Evolutionary conservation across 106 monocot species (phyloP).

Genomic region (Acorus calamus): DNA sequence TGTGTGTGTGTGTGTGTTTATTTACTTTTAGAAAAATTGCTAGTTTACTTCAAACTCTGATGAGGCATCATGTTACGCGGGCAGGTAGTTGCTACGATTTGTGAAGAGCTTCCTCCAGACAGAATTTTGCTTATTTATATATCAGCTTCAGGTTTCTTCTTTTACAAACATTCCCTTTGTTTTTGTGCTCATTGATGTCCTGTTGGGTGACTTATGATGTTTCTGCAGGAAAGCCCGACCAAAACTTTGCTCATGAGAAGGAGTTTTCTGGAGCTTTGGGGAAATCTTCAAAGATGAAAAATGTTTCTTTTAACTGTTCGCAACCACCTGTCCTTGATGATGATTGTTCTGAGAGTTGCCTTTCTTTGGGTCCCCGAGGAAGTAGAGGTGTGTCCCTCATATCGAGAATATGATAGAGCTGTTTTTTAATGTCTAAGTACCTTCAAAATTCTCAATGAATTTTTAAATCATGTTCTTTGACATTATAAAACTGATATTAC

Average conservation of each 20-base stretch:
- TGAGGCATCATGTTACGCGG: too few species aligned
- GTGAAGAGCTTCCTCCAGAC: conserved; percentile 73
- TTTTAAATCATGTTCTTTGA: too few species aligned
- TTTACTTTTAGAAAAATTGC: too few species aligned
- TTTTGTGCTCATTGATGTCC: neutral
- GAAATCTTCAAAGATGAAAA: conserved; percentile 15
- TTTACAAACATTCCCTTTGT: conserved; percentile 4
- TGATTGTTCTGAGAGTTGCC: conserved; percentile 21
- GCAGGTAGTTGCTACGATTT: conserved; percentile 70
- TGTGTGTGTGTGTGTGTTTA: too few species aligned
- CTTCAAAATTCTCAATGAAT: too few species aligned
- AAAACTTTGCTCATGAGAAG: conserved; percentile 32
- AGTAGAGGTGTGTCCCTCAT: conserved; percentile 41
- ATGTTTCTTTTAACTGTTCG: conserved; percentile 8
- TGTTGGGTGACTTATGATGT: conserved; percentile 1
- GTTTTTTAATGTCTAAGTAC: too few species aligned
- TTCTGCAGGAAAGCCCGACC: conserved; percentile 46
- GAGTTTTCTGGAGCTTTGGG: conserved; percentile 19
- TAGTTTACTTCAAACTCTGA: too few species aligned
- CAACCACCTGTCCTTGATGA: conserved; percentile 11
- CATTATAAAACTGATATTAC: too few species aligned
- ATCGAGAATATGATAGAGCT: neutral
- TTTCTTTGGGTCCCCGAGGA: conserved; percentile 60
- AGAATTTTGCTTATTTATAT: conserved; percentile 71
- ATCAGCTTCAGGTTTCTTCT: conserved; percentile 72